Base-by-base conservation (phyloP, 768 basidiomycete genomes). In the Leccinum pellstonianum region DNA sequence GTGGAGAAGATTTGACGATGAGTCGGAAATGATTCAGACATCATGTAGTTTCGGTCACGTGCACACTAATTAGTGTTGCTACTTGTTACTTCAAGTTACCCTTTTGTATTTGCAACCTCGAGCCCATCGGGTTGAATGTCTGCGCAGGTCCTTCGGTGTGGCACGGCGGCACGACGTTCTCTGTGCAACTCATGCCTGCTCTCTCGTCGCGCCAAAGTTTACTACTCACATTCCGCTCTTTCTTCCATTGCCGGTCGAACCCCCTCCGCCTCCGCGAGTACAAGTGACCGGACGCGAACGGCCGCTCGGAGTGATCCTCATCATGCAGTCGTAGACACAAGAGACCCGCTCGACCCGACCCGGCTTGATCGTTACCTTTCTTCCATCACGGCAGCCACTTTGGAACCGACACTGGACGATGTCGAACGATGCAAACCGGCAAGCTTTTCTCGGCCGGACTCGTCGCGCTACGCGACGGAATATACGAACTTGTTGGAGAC, bases 361-460 rank as follows among this genome's bases (percentile, higher is more conserved):
- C 80, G 78, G 61, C 74, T 88, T 5, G 81, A 85, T 57, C 74
- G 77, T 37, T 85, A 83, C 66, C 81, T 91, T 15, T 75, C 83
- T n/a, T 75, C 79, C 29, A 76, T 88, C 48, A 76, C 77, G 47
- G 74, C 76, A 21, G 73, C 77, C 31, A 78, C 79, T 25, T 67
- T 77, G 29, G 73, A 79, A 27, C 78, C 88, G 7, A 82, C 82
- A 3, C 73, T 90, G 27, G 77, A 74, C 43, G 90, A 92, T 59
- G 70, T 91, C 47, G 87, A 90, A 66, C 79, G 77, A 14, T 81
- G 77, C 61, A 82, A 78, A 54, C 85, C 87, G 5, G 51, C 54
- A 14, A 59, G 61, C 2, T 77, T 78, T 55, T 71, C 82, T 11
- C 63, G 68, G 5, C 75, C 81, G 4, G 75, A 77, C 21, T 76